phyloP scores from a whole-genome alignment of 371 early-diverging fungal genomes.

The Mortierella sp. region DNA sequence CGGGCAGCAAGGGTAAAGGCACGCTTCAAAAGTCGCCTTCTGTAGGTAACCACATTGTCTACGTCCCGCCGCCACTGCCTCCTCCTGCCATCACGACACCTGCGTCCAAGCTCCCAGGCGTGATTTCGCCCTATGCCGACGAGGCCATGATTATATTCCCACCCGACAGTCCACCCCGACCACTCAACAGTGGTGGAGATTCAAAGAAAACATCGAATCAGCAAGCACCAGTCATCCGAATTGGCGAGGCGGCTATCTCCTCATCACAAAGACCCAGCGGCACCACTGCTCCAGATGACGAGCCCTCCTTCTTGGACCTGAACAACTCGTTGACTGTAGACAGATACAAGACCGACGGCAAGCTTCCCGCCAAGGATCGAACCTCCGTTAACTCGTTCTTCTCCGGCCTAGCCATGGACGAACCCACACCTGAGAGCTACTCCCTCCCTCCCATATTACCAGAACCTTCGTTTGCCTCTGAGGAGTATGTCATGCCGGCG shows the following conservation, averaged over 20 bases:
- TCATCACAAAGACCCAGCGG: background rate
- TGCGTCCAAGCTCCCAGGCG: background rate
- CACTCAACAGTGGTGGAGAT: background rate
- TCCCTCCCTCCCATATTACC: slow-evolving; percentile 12
- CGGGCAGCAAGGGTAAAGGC: background rate
- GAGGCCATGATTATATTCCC: slow-evolving; percentile 46
- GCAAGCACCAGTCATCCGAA: background rate
- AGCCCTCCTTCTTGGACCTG: slow-evolving; percentile 36
- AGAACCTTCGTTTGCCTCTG: slow-evolving; percentile 25
- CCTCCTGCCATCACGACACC: slow-evolving; percentile 18
- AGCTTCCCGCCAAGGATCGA: slow-evolving; percentile 26
- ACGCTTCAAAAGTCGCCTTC: slow-evolving; percentile 20
- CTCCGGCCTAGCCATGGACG: slow-evolving; percentile 37
- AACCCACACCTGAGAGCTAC: slow-evolving; percentile 16
- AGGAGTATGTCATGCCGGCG: slow-evolving; percentile 44
- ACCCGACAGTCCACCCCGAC: slow-evolving; percentile 18
- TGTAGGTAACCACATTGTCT: slow-evolving; percentile 25
- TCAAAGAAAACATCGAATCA: background rate
- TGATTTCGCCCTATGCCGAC: slow-evolving; percentile 41
- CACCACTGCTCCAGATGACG: slow-evolving; percentile 12
- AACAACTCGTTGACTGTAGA: slow-evolving; percentile 34
- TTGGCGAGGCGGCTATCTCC: background rate
- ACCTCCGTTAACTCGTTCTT: slow-evolving; percentile 52
- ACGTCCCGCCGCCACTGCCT: slow-evolving; percentile 48
- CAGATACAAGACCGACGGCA: slow-evolving; percentile 11